phyloP scores from a whole-genome alignment of 225 moss, liverwort and hornwort genomes.

The Ulota crispa region DNA sequence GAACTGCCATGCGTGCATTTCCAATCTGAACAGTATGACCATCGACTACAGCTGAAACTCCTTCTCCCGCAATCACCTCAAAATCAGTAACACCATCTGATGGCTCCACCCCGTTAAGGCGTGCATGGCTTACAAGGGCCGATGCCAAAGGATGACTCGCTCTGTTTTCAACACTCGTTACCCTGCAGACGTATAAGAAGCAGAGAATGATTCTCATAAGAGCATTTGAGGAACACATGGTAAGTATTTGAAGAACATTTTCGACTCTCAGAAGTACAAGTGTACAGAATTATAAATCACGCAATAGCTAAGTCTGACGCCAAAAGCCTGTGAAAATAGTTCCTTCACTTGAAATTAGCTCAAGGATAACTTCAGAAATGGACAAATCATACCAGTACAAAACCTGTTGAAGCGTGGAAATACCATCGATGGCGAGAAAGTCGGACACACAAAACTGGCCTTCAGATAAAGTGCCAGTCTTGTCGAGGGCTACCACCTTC shows the following conservation, averaged over 20 bases:
- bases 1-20: slow-evolving; percentile 77
- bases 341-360: neutral
- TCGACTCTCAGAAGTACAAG: neutral
- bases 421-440: slow-evolving; percentile 50
- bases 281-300: neutral
- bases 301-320: slow-evolving; percentile 1
- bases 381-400: slow-evolving; percentile 70
- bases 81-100: slow-evolving; percentile 72
- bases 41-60: slow-evolving; percentile 83
- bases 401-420: slow-evolving; percentile 47
- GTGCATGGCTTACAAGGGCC: slow-evolving; percentile 76
- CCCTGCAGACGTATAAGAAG: slow-evolving; percentile 40
- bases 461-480: slow-evolving; percentile 94
- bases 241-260: neutral
- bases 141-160: slow-evolving; percentile 93
- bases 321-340: neutral
- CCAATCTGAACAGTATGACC: slow-evolving; percentile 80
- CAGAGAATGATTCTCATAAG: neutral
- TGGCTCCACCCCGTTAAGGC: slow-evolving; percentile 70
- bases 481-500: slow-evolving; percentile 86
- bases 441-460: slow-evolving; percentile 83
- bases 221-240: neutral
- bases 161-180: slow-evolving; percentile 81
- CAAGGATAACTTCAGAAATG: neutral
- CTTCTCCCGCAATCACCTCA: slow-evolving; percentile 84